Evolutionary conservation across 768 basidiomycete species (phyloP), one percentile per base, ranked within the genome.

Genomic region (Suillus plorans): DNA sequence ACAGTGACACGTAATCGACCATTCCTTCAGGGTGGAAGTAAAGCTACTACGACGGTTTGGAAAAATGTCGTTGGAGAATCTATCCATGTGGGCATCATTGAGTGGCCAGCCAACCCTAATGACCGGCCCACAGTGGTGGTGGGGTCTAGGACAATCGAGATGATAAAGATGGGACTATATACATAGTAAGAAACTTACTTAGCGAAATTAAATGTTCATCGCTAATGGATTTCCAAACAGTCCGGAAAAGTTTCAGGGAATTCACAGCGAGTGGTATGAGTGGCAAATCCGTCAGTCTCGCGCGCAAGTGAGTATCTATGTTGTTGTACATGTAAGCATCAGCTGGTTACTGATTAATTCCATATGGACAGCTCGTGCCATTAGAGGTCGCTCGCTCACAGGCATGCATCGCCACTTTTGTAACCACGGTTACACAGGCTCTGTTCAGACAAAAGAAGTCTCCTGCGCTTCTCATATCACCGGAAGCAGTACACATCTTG

Each of bases 321-420:
- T 10, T 5, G 12, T 42, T 28, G 28, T 28, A 14, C 25, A 56
- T 39, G n/a, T 13, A 34, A 20, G 13, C 44, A 50, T 22, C 20
- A 36, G n/a, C 41, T 1, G 3, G 31, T 14, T 7, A 31, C 16
- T 52, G 50, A 25, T 36, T 2, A 47, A 5, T 16, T 31, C 10
- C 16, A 16, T 7, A 8, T 20, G 4, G n/a, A 14, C 25, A 75
- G 74, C 74, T 75, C 6, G 74, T 76, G 3, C 74, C 72, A 5
- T 44, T 77, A 1, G 59, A 60, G 3, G 34, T 50, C 0, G 50
- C 52, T 6, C 0, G 53, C 2, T 63, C 67, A 8, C 22, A 63
- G 3, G 64, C 72, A n/a, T 73, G 65, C 58, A 62, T 74, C 14
- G 76, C 74, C n/a, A 74, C 76, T 10, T 76, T 73, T 59, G 49